Conservation (phyloP, 1,139 yeast genomes). For the Candida freyschussii region DNA sequence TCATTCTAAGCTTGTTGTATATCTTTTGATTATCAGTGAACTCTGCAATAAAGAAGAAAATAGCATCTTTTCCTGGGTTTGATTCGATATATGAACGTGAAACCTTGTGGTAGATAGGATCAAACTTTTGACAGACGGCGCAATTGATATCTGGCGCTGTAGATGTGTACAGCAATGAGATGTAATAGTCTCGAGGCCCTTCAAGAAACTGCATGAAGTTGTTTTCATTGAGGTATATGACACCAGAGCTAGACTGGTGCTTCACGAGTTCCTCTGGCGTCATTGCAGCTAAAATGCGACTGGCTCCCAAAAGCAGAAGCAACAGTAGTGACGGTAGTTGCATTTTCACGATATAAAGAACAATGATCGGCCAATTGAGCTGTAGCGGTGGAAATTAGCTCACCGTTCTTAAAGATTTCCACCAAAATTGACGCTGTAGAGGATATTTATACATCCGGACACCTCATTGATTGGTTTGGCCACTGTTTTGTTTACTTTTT, state of each 20-base stretch:
- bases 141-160: conserved; percentile 36
- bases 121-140: conserved; percentile 37
- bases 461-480: background rate
- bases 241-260: conserved; percentile 12
- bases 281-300: conserved; percentile 8
- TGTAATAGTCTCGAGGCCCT: conserved; percentile 38
- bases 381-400: too few species aligned
- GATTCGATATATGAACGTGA: conserved; percentile 42
- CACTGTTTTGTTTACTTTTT: conserved; percentile 3
- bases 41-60: conserved; percentile 50
- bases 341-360: too few species aligned
- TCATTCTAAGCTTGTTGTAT: conserved; percentile 39
- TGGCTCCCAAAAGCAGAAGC: conserved; percentile 1
- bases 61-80: conserved; percentile 34
- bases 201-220: conserved; percentile 27
- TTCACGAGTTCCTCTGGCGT: conserved; percentile 11
- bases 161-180: conserved; percentile 43
- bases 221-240: conserved; percentile 21
- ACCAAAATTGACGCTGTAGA: background rate
- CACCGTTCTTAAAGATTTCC: too few species aligned
- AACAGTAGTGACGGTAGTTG: background rate
- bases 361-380: too few species aligned
- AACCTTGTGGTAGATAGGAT: conserved; percentile 36
- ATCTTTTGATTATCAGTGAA: conserved; percentile 37
- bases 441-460: background rate